Conservation (phyloP, 2,329 filamentous ascomycete species). For the Xylaria digitata region DNA sequence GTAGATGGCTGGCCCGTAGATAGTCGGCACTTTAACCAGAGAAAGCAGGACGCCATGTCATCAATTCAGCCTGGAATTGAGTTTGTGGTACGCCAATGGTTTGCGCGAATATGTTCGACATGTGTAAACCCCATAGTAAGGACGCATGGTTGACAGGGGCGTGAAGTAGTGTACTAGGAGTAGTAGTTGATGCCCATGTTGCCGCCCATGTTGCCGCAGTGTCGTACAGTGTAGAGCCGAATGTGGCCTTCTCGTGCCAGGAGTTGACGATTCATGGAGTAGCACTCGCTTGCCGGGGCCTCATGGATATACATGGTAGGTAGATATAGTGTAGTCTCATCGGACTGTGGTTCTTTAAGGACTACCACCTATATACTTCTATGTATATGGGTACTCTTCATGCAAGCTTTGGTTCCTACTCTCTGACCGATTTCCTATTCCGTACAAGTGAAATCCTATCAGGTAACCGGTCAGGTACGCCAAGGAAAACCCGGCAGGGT, state of each 20-base stretch:
- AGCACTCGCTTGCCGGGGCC: conserved; percentile 32
- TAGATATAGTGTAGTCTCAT: conserved; percentile 22
- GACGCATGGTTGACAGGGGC: conserved; percentile 43
- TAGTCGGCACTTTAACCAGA: conserved; percentile 16
- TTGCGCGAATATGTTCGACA: conserved; percentile 47
- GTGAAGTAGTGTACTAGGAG: conserved; percentile 3
- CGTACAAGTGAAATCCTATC: conserved; percentile 39
- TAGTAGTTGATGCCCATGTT: conserved; percentile 34
- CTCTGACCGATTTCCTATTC: conserved; percentile 43
- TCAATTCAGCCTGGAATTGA: conserved; percentile 41
- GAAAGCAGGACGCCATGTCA: conserved; percentile 38
- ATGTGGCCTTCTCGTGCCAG: conserved; percentile 22
- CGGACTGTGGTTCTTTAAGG: conserved; percentile 13
- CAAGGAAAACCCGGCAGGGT: conserved; percentile 42
- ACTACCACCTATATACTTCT: background rate
- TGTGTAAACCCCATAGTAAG: conserved; percentile 40
- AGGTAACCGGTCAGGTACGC: conserved; percentile 36
- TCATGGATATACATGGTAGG: conserved; percentile 18
- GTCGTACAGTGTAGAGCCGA: conserved; percentile 4
- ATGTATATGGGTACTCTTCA: conserved; percentile 19
- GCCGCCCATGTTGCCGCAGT: background rate
- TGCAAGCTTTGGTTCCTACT: conserved; percentile 36
- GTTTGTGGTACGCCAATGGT: conserved; percentile 40
- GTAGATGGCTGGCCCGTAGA: conserved; percentile 14
- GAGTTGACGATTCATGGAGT: conserved; percentile 24